These are phyloP conservation scores for Trichoderma hamatum DNA, from an alignment of 2,329 filamentous ascomycete genomes.

Conservation along the genomic window DNA sequence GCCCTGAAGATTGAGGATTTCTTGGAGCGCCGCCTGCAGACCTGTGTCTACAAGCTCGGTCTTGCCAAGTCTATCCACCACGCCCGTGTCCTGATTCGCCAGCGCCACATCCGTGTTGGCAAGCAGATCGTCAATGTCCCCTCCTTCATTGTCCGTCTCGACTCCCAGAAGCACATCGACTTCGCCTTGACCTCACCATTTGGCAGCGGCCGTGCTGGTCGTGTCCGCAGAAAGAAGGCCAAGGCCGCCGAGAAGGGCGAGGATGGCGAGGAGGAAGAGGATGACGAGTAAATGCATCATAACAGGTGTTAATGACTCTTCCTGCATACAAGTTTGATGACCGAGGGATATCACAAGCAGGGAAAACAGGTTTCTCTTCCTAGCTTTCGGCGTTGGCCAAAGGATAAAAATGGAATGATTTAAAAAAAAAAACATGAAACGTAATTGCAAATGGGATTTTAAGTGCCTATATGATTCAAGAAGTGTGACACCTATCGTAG, in stretches of 20 bases:
- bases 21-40: slow-evolving; percentile 99
- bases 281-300: slow-evolving; percentile 66
- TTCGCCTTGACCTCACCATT: slow-evolving; percentile 97
- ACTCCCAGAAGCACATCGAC: slow-evolving; percentile 99
- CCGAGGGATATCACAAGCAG: slow-evolving; percentile 44
- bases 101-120: slow-evolving; percentile 99
- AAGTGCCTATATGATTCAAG: not conserved
- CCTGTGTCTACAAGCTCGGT: slow-evolving; percentile 99
- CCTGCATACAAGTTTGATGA: slow-evolving; percentile 36
- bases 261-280: slow-evolving; percentile 81
- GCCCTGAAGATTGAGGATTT: slow-evolving; percentile 99
- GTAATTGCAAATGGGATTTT: not conserved
- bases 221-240: slow-evolving; percentile 99
- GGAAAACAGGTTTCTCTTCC: slow-evolving; percentile 46
- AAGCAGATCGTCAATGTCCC: slow-evolving; percentile 99
- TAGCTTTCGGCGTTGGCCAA: slow-evolving; percentile 56
- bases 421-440: slow-evolving; percentile 30
- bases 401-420: slow-evolving; percentile 51
- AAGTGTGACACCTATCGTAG: not conserved
- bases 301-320: slow-evolving; percentile 38
- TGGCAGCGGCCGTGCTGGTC: slow-evolving; percentile 93
- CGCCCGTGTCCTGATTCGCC: slow-evolving; percentile 98
- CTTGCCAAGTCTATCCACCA: slow-evolving; percentile 99
- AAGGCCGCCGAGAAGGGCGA: slow-evolving; percentile 88
- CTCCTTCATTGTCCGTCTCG: slow-evolving; percentile 98